Conservation (phyloP, 768 basidiomycete species). For the Asterophora lycoperdoides region DNA sequence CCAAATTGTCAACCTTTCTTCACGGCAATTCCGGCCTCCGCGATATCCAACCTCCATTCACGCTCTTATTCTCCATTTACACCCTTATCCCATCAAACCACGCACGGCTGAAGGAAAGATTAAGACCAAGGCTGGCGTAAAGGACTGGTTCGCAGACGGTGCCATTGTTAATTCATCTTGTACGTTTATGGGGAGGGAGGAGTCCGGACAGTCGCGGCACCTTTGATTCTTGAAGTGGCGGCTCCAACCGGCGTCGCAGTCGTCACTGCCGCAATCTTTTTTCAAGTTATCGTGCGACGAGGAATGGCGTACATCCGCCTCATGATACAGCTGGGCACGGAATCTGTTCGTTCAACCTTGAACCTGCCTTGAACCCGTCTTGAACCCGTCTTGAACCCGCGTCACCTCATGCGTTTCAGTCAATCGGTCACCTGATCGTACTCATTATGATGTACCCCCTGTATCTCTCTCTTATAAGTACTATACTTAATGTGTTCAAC, state of each 20-base stretch:
- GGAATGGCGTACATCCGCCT: constrained; percentile 34
- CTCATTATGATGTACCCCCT: no score
- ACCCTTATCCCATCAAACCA: constrained; percentile 27
- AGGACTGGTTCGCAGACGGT: constrained; percentile 32
- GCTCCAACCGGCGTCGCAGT: no score
- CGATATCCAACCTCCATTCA: constrained; percentile 13
- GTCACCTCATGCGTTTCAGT: no score
- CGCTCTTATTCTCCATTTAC: not conserved
- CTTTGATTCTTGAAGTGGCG: constrained; percentile 29
- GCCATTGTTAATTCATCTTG: constrained; percentile 41
- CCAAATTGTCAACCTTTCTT: constrained; percentile 25
- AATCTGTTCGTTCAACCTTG: not conserved
- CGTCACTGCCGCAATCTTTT: constrained; percentile 41
- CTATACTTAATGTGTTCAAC: constrained; percentile 18
- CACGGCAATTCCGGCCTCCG: constrained; percentile 24
- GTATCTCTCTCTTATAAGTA: no score
- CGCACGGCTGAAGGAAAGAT: constrained; percentile 20
- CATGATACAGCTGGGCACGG: no score
- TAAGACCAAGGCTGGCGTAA: constrained; percentile 27
- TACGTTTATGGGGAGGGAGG: no score
- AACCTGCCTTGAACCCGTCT: no score
- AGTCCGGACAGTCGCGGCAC: no score
- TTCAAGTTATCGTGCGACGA: constrained; percentile 36
- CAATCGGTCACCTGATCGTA: constrained; percentile 21
- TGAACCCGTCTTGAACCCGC: no score